These are phyloP conservation scores for Ophiostoma sp. DNA, from an alignment of 2,329 filamentous ascomycete genomes.

Conservation along the genomic window DNA sequence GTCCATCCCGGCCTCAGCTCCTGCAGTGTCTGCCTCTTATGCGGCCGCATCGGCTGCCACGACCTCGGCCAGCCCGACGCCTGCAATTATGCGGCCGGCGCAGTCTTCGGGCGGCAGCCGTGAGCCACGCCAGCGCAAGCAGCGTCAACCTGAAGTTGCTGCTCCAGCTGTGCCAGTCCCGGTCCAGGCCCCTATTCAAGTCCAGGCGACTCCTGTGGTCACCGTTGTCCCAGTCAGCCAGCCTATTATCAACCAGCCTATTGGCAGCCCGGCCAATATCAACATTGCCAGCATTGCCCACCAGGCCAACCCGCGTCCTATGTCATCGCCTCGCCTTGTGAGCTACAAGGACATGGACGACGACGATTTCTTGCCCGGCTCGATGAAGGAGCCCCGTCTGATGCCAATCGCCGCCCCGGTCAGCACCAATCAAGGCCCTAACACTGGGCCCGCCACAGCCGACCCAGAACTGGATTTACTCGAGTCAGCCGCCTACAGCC, in stretches of 20 bases:
- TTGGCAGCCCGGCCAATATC: not conserved
- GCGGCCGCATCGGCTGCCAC: not conserved
- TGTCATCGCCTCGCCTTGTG: not conserved
- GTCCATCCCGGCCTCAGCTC: not conserved
- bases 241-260: not conserved
- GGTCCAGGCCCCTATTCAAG: not conserved
- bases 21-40: not conserved
- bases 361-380: slow-evolving; percentile 24
- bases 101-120: not conserved
- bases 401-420: not conserved
- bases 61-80: not conserved
- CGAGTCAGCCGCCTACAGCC: slow-evolving; percentile 47
- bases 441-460: not conserved
- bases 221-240: not conserved
- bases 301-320: not conserved
- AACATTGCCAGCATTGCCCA: not conserved
- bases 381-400: slow-evolving; percentile 10
- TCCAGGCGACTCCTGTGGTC: not conserved
- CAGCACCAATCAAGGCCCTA: not conserved
- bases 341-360: slow-evolving; percentile 28
- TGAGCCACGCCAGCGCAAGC: not conserved
- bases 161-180: not conserved
- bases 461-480: slow-evolving; percentile 29
- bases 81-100: not conserved
- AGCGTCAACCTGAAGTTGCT: not conserved